Evolutionary conservation across 2,329 filamentous ascomycete genomes (phyloP).

Genomic region (Botrytis cinerea): DNA sequence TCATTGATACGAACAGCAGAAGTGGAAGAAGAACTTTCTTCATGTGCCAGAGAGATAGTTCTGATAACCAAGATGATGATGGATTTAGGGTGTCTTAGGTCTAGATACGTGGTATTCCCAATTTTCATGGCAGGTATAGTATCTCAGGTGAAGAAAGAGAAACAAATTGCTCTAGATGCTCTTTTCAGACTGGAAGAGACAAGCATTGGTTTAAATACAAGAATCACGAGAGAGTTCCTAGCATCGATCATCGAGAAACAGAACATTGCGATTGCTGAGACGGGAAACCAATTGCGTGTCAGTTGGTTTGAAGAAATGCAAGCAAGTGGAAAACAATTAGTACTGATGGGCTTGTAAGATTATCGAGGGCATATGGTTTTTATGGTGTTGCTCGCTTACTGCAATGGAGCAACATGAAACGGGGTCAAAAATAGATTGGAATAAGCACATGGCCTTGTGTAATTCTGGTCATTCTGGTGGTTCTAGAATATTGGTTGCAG

Average conservation of each 20-base stretch:
- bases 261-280: constrained; percentile 41
- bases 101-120: constrained; percentile 53
- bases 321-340: constrained; percentile 49
- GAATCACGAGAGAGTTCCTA: constrained; percentile 48
- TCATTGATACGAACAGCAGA: constrained; percentile 44
- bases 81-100: constrained; percentile 44
- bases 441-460: background rate
- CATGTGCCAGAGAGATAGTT: constrained; percentile 49
- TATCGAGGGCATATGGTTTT: background rate
- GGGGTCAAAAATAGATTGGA: background rate
- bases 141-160: constrained; percentile 45
- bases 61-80: constrained; percentile 47
- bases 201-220: constrained; percentile 51
- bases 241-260: constrained; percentile 42
- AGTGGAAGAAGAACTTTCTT: constrained; percentile 47
- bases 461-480: background rate
- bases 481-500: background rate
- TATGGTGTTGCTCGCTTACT: background rate
- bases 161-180: constrained; percentile 51
- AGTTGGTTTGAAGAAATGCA: constrained; percentile 53
- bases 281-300: constrained; percentile 47
- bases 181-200: constrained; percentile 50
- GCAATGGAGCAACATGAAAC: background rate
- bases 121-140: constrained; percentile 56
- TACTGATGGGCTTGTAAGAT: constrained; percentile 52